phyloP scores from a whole-genome alignment of 805 yeast genomes.

The Candida rishiriensis region DNA sequence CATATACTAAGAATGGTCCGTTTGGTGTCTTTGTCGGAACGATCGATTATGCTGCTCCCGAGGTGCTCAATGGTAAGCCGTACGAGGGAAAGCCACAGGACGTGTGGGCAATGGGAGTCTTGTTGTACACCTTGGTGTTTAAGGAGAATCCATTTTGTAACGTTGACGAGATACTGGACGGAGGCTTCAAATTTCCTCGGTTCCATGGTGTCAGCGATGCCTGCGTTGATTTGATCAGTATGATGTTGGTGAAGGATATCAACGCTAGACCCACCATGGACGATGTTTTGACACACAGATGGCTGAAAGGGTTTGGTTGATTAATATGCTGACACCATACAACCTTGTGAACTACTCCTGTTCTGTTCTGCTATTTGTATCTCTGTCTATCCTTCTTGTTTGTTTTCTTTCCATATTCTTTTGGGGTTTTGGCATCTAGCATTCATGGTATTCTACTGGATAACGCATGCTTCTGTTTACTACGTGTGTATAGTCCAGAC shows the following conservation, averaged over 20 bases:
- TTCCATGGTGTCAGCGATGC: slow-evolving; percentile 50
- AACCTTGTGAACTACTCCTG: background rate
- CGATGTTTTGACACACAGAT: slow-evolving; percentile 63
- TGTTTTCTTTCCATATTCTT: background rate
- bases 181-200: slow-evolving; percentile 68
- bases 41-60: slow-evolving; percentile 96
- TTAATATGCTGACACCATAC: background rate
- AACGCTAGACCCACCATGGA: slow-evolving; percentile 67
- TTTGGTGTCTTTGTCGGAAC: slow-evolving; percentile 98
- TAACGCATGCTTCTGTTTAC: background rate
- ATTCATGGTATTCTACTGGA: background rate
- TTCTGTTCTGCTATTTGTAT: background rate
- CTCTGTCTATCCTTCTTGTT: background rate
- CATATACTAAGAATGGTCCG: slow-evolving; percentile 85
- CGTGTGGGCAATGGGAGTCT: slow-evolving; percentile 93
- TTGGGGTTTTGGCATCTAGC: background rate
- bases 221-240: slow-evolving; percentile 56
- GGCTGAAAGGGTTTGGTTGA: slow-evolving; percentile 43
- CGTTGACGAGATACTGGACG: slow-evolving; percentile 93
- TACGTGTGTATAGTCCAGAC: background rate
- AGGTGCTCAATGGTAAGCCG: slow-evolving; percentile 81
- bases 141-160: slow-evolving; percentile 95
- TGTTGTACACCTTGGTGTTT: slow-evolving; percentile 83
- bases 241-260: slow-evolving; percentile 66
- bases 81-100: slow-evolving; percentile 95